A percentile compares a stretch with the other conserved stretches of the same genome.
These are phyloP conservation scores for Phialophora tarda DNA, from an alignment of 2,329 filamentous ascomycete species.

Conservation along the genomic window DNA sequence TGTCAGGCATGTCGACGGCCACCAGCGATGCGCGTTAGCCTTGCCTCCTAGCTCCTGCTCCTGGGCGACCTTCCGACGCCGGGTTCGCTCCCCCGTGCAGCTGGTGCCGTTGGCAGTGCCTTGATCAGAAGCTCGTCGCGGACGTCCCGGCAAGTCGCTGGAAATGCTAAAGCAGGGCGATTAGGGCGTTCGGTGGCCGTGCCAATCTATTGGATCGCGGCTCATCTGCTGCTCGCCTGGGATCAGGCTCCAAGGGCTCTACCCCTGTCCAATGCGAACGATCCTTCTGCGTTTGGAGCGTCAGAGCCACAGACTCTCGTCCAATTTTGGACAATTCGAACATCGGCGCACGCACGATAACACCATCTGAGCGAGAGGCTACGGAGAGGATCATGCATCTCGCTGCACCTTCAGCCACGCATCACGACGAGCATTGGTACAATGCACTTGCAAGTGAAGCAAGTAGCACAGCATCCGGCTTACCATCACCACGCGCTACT, in stretches of 20 bases:
- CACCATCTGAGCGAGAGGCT: background rate
- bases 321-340: conserved; percentile 13
- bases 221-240: conserved; percentile 29
- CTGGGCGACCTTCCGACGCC: conserved; percentile 21
- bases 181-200: conserved; percentile 15
- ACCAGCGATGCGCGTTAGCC: conserved; percentile 17
- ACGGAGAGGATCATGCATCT: background rate
- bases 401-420: background rate
- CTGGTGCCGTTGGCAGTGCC: conserved; percentile 9
- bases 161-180: conserved; percentile 25
- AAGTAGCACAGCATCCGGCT: background rate
- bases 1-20: conserved; percentile 31
- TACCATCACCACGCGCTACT: background rate
- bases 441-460: background rate
- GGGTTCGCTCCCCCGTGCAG: conserved; percentile 25
- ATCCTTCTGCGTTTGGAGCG: conserved; percentile 28
- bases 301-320: conserved; percentile 23
- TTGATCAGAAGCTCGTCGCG: conserved; percentile 21
- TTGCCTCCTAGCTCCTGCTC: conserved; percentile 6
- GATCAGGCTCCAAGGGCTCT: conserved; percentile 32
- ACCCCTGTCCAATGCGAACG: conserved; percentile 29
- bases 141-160: conserved; percentile 16
- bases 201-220: conserved; percentile 28
- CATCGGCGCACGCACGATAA: background rate
- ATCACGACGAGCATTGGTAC: background rate